Conservation (phyloP, 2,329 filamentous ascomycete species). For the Pseudogymnoascus verrucosus region DNA sequence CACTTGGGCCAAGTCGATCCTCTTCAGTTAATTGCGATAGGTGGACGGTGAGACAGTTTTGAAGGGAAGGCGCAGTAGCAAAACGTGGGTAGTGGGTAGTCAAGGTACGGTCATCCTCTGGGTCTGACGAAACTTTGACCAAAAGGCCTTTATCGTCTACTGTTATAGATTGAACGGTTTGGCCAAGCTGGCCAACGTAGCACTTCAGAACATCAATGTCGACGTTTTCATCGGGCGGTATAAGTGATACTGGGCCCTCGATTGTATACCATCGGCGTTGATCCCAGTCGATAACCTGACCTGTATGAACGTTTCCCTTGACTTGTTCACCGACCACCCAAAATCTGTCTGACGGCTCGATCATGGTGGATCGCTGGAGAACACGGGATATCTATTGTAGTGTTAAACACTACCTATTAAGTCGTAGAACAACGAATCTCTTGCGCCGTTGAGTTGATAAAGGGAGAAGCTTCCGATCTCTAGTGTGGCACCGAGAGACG, state of each 20-base stretch:
- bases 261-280: neutral
- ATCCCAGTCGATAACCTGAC: neutral
- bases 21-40: neutral
- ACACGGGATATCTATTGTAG: neutral
- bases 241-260: neutral
- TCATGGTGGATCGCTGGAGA: neutral
- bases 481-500: neutral
- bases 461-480: neutral
- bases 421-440: neutral
- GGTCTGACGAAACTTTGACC: neutral
- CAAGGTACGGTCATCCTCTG: neutral
- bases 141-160: neutral
- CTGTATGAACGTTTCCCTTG: neutral
- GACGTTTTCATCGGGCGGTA: neutral
- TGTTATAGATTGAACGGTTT: neutral
- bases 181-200: neutral
- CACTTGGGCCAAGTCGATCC: neutral
- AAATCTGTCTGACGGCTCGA: neutral
- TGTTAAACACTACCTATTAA: neutral
- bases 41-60: neutral
- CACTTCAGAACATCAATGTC: neutral
- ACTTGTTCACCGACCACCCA: neutral
- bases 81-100: neutral
- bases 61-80: neutral
- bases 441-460: neutral